Conservation (phyloP, 139 green algal genomes). For the Chlorella sp. region DNA sequence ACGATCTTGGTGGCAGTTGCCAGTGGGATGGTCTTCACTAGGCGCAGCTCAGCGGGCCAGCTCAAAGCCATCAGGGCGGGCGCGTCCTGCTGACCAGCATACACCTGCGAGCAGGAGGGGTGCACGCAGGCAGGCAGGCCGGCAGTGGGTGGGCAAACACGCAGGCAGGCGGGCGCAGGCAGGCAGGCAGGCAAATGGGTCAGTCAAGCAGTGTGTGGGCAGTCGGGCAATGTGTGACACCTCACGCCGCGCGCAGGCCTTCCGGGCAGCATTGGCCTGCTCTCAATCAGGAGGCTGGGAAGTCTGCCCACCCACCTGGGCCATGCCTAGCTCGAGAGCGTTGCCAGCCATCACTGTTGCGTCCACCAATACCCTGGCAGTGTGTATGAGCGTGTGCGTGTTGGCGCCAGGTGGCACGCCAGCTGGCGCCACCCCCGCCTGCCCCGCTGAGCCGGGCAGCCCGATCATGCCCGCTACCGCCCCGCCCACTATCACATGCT, state of each 20-base stretch:
- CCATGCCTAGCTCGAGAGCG: slow-evolving; percentile 5
- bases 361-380: background rate
- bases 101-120: background rate
- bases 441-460: background rate
- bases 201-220: too few relatives aligned
- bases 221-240: background rate
- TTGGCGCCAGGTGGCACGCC: background rate
- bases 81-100: background rate
- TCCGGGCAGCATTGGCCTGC: background rate
- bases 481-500: background rate
- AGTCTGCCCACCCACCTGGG: background rate
- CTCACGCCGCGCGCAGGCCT: background rate
- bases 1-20: background rate
- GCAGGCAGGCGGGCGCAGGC: background rate
- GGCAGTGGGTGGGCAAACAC: too few relatives aligned
- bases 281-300: background rate
- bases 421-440: background rate
- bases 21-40: background rate
- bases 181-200: too few relatives aligned
- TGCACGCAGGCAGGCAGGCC: too few relatives aligned
- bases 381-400: slow-evolving; percentile 16
- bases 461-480: background rate
- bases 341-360: background rate
- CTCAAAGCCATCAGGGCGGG: background rate
- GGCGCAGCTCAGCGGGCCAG: slow-evolving; percentile 26